Conservation (phyloP, 495 filamentous ascomycete species). For the Cudoniella acicularis region DNA sequence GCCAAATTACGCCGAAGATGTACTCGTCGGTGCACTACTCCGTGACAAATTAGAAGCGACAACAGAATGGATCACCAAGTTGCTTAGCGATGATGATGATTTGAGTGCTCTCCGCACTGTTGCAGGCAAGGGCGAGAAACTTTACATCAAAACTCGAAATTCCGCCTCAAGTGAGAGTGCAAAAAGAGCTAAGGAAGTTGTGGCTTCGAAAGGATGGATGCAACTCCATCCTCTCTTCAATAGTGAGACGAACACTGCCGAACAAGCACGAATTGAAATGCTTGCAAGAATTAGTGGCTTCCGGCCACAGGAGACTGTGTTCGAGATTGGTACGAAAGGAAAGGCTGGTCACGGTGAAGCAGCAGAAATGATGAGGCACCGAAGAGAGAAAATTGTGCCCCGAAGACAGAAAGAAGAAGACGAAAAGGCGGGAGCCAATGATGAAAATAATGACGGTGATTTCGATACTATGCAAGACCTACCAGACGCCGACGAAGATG, state of each 20-base stretch:
- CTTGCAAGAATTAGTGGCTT: constrained; percentile 80
- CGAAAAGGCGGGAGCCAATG: constrained; percentile 32
- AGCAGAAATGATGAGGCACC: constrained; percentile 72
- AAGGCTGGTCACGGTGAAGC: constrained; percentile 59
- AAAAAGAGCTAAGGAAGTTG: constrained; percentile 74
- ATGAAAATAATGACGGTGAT: constrained; percentile 25
- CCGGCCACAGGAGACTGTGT: constrained; percentile 87
- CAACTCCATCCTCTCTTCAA: constrained; percentile 75
- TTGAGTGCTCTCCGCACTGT: constrained; percentile 66
- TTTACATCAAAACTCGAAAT: constrained; percentile 85
- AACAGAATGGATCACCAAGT: constrained; percentile 74
- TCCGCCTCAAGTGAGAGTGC: constrained; percentile 83
- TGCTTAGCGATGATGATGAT: constrained; percentile 67
- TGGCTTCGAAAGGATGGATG: constrained; percentile 62
- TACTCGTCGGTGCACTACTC: constrained; percentile 70
- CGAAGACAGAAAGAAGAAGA: constrained; percentile 31
- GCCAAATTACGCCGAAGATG: constrained; percentile 71
- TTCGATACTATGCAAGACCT: constrained; percentile 32
- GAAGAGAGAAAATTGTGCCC: constrained; percentile 58
- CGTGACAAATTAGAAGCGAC: constrained; percentile 66
- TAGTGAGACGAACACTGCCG: constrained; percentile 54
- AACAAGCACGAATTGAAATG: constrained; percentile 76
- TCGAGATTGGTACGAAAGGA: constrained; percentile 78
- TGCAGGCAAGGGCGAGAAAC: constrained; percentile 82
- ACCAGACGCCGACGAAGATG: constrained; percentile 32